A percentile compares a stretch with the other conserved stretches of the same genome.
phyloP scores from a whole-genome alignment of 2,329 filamentous ascomycete species.

The Ophiocordyceps camponoti-rufipedis region DNA sequence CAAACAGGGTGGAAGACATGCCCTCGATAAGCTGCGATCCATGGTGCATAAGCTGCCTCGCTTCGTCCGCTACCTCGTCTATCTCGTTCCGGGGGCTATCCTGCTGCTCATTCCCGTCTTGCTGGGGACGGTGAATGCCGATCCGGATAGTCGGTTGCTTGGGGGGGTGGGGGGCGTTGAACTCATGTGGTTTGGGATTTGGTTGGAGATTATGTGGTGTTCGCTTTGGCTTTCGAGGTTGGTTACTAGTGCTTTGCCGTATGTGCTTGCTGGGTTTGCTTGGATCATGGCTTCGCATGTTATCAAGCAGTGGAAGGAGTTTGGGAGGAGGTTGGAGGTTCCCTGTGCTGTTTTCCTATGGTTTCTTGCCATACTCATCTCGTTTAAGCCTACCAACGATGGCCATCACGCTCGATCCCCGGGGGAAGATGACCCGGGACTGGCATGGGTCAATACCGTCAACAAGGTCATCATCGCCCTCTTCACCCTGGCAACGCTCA shows the following conservation, averaged over 20 bases:
- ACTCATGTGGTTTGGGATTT: conserved; percentile 84
- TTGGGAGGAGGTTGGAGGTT: conserved; percentile 71
- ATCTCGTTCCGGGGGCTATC: conserved; percentile 25
- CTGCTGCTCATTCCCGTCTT: conserved; percentile 28
- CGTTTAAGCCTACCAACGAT: conserved; percentile 68
- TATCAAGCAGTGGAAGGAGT: conserved; percentile 81
- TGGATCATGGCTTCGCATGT: conserved; percentile 67
- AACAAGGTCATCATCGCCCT: conserved; percentile 75
- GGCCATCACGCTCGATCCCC: conserved; percentile 23
- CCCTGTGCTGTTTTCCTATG: conserved; percentile 79
- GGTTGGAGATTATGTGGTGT: conserved; percentile 86
- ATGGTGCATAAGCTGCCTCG: conserved; percentile 31
- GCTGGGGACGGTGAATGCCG: conserved; percentile 20
- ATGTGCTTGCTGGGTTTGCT: conserved; percentile 31
- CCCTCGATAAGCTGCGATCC: conserved; percentile 21
- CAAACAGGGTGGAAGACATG: conserved; percentile 12
- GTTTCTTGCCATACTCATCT: conserved; percentile 74
- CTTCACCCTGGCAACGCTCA: conserved; percentile 65
- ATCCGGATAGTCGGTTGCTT: conserved; percentile 25
- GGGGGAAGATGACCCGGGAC: conserved; percentile 26
- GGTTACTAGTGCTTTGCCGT: conserved; percentile 30
- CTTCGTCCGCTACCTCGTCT: conserved; percentile 28
- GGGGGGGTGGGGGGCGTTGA: conserved; percentile 54
- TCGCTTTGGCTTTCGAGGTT: conserved; percentile 64
- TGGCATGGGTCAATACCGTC: conserved; percentile 55